Conservation (phyloP, 495 filamentous ascomycete genomes). For the Rhypophila decipiens region DNA sequence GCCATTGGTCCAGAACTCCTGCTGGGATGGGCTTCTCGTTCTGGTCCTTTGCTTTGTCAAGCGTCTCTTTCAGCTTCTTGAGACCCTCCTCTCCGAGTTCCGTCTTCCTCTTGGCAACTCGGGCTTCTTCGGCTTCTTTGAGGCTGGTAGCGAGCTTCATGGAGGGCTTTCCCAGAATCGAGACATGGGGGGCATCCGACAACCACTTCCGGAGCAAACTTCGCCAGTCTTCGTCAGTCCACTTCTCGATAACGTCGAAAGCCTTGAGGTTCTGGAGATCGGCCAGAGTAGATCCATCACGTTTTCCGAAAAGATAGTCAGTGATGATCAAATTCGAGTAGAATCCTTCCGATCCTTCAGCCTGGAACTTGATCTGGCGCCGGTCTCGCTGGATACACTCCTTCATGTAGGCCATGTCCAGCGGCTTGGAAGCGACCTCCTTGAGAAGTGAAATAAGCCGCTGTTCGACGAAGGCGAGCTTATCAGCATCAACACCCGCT, state of each 20-base stretch:
- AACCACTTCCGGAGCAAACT: constrained; percentile 78
- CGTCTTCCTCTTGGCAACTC: constrained; percentile 48
- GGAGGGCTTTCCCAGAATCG: constrained; percentile 81
- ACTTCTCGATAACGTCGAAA: constrained; percentile 70
- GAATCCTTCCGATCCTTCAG: constrained; percentile 66
- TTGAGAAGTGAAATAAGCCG: constrained; percentile 78
- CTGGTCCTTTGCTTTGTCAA: constrained; percentile 71
- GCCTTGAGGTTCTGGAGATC: constrained; percentile 61
- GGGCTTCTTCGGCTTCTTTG: constrained; percentile 62
- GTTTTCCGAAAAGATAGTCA: constrained; percentile 84
- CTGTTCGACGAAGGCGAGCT: constrained; percentile 74
- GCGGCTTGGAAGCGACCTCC: constrained; percentile 66
- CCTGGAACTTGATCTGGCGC: constrained; percentile 69
- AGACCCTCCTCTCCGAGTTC: constrained; percentile 50
- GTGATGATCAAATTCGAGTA: constrained; percentile 78
- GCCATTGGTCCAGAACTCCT: constrained; percentile 68
- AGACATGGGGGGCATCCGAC: constrained; percentile 75
- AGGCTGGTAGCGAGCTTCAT: constrained; percentile 60
- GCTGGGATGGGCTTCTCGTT: constrained; percentile 77
- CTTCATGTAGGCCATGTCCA: constrained; percentile 83
- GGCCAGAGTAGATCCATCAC: constrained; percentile 73
- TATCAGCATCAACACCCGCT: constrained; percentile 78
- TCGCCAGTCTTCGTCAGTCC: constrained; percentile 80
- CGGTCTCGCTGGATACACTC: constrained; percentile 77
- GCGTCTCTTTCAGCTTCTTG: constrained; percentile 61